phyloP scores from a whole-genome alignment of 1,139 yeast species.

The Pichia sp. region DNA sequence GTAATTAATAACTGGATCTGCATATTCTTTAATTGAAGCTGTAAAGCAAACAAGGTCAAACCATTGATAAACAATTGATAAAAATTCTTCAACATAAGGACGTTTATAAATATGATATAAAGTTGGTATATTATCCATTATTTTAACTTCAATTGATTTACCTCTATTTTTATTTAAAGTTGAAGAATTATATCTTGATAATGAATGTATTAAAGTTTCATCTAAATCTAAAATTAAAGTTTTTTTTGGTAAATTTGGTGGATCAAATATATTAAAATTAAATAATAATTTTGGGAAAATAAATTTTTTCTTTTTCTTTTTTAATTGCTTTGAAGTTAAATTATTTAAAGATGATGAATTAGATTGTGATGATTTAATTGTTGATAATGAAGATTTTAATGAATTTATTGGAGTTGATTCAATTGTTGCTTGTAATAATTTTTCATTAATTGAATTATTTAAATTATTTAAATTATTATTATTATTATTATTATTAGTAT shows the following conservation, averaged over 20 bases:
- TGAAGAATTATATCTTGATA: slow-evolving; percentile 55
- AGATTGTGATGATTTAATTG: neutral
- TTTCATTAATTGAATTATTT: neutral
- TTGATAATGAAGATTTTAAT: neutral
- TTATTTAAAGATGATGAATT: neutral
- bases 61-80: slow-evolving; percentile 78
- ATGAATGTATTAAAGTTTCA: slow-evolving; percentile 88
- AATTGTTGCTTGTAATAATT: slow-evolving; percentile 1
- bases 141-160: slow-evolving; percentile 75
- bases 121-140: slow-evolving; percentile 52
- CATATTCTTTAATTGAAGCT: slow-evolving; percentile 90
- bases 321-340: neutral
- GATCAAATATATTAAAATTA: slow-evolving; percentile 34
- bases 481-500: neutral
- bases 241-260: slow-evolving; percentile 48
- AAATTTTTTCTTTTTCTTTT: slow-evolving; percentile 27
- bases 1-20: slow-evolving; percentile 95
- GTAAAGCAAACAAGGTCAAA: slow-evolving; percentile 85
- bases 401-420: neutral
- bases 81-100: slow-evolving; percentile 82
- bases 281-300: slow-evolving; percentile 38
- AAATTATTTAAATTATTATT: too few relatives aligned
- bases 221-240: slow-evolving; percentile 75
- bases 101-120: slow-evolving; percentile 86
- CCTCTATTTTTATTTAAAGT: slow-evolving; percentile 37